Conservation (phyloP, 1,284 basidiomycete genomes). For the Austroboletus niveus region DNA sequence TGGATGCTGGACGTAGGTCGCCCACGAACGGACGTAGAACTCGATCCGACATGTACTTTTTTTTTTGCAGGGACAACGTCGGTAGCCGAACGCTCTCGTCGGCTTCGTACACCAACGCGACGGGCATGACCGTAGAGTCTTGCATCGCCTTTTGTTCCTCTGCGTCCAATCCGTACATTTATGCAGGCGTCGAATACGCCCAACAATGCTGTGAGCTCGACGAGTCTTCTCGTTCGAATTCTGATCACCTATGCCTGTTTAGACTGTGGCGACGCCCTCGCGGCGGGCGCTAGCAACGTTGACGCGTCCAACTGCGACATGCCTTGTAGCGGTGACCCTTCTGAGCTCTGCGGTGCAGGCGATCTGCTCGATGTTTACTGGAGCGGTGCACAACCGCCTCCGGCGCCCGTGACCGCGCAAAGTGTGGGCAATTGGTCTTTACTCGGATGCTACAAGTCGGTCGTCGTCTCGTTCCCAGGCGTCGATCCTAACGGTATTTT, state of each 20-base stretch:
- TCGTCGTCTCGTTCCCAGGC: not conserved
- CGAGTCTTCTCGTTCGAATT: too few relatives aligned
- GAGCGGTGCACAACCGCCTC: conserved; percentile 54
- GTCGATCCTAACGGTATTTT: not conserved
- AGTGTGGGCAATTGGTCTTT: conserved; percentile 13
- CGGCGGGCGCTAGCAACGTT: conserved; percentile 45
- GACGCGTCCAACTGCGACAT: conserved; percentile 56
- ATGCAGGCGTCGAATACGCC: conserved; percentile 60
- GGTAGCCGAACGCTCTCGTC: conserved; percentile 50
- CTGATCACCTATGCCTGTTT: not conserved
- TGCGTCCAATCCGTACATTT: conserved; percentile 46
- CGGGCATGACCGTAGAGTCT: conserved; percentile 60
- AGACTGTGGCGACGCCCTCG: conserved; percentile 64
- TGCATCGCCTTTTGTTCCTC: conserved; percentile 60
- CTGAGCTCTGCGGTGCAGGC: conserved; percentile 60
- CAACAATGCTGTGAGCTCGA: conserved; percentile 57
- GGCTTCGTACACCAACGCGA: conserved; percentile 42
- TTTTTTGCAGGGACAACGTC: conserved; percentile 46
- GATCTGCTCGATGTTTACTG: conserved; percentile 62
- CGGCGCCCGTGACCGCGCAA: conserved; percentile 22
- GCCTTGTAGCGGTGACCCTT: conserved; percentile 57
- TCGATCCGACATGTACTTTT: not conserved
- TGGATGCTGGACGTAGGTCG: conserved; percentile 60
- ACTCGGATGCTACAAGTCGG: conserved; percentile 18
- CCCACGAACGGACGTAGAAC: not conserved